Conservation (phyloP, 176 grass and related monocot genomes). For the Calamus simplicifolius region DNA sequence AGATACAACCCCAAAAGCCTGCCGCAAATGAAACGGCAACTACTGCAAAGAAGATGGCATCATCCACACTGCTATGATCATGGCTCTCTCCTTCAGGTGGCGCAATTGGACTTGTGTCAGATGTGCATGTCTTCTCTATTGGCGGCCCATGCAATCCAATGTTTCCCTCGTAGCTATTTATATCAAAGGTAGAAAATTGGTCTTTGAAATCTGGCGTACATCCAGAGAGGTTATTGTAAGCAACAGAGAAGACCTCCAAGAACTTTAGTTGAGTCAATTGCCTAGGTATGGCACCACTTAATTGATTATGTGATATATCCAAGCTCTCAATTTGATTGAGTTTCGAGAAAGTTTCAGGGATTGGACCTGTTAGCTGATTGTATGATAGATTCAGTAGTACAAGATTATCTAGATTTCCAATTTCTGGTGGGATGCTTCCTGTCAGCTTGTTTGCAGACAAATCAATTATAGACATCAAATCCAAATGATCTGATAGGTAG, state of each 20-base stretch:
- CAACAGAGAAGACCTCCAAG: neutral
- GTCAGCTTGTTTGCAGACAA: neutral
- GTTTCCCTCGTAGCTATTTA: constrained; percentile 13
- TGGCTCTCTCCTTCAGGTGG: neutral
- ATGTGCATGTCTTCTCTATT: neutral
- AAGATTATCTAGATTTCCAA: constrained; percentile 8
- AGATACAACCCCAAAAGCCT: constrained; percentile 6
- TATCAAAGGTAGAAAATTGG: constrained; percentile 14
- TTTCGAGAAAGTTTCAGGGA: constrained; percentile 5
- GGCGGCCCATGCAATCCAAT: neutral
- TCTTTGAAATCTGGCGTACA: constrained; percentile 7
- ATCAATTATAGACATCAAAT: constrained; percentile 6
- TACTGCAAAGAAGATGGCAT: neutral
- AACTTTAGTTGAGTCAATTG: neutral
- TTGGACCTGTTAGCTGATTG: constrained; percentile 8
- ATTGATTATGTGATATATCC: constrained; percentile 22
- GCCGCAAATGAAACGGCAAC: neutral
- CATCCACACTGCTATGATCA: too few relatives aligned
- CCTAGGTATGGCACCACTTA: constrained; percentile 2
- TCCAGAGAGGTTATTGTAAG: constrained; percentile 28
- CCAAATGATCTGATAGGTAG: neutral
- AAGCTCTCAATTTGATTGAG: constrained; percentile 13
- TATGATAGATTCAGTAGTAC: constrained; percentile 19
- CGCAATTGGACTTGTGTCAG: neutral
- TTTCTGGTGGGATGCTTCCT: constrained; percentile 12